Base-by-base conservation (phyloP, 148 eudicot species). In the Nepenthes mirabilis region DNA sequence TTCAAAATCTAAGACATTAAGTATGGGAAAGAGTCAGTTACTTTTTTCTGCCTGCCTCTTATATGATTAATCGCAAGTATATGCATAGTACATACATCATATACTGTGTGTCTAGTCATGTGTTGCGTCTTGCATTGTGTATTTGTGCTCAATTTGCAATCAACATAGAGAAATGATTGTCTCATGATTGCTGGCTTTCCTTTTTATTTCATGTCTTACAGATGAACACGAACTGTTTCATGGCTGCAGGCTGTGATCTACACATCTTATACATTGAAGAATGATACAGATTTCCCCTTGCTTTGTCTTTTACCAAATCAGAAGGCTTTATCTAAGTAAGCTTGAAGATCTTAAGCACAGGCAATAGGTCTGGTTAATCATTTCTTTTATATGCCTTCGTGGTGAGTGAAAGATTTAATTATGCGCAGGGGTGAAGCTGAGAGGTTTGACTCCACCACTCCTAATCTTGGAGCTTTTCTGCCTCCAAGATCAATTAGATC, bases 221-320 rank as follows among this genome's bases (percentile, higher is more conserved):
- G 23, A 2, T 58, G 14, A 14, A 67, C 9, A 47, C 34, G 58
- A 9, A 52, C 6, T 11, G 51, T 58, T 60, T 56, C 1, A 34
- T 65, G 43, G 70, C 69, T 79, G 75, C 87, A 94, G 99, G 97
- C 81, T 65, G 78, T 71, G 60, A 69, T 94, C 52, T 86, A 75
- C 65, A 89, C 99, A 33, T 68, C 74, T 3, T 94, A 89, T 76
- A 80, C 95, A 57, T 61, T 94, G 76, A 77, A 75, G 62, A 94
- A 94, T 78, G 77, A 84, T 60, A 79, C 89, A 10, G 81, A 77
- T 43, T 56, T 68, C 37, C 62, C 78, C 60, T 66, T 94, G 65
- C 76, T 80, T 59, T 94, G 95, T 79, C 73, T 69, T 72, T 58
- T 74, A 65, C 77, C 75, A 32, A 69, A 82, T 71, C 80, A 74